Conservation (phyloP, 306 rosid genomes). For the Cicer chorassanicum region DNA sequence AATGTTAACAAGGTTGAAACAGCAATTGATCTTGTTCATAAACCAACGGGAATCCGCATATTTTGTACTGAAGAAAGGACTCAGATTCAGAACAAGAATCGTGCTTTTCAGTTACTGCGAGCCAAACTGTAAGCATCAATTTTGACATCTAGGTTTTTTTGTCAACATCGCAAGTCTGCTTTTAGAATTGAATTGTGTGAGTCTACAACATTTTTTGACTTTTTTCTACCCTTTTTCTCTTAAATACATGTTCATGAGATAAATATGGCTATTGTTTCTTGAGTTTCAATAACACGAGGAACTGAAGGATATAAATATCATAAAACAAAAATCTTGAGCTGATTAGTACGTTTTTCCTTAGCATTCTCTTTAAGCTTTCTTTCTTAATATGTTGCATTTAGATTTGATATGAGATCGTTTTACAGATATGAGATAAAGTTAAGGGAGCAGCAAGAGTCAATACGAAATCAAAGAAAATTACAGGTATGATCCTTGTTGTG, state of each 20-base stretch:
- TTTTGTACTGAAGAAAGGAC: constrained; percentile 98
- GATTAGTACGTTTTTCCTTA: constrained; percentile 10
- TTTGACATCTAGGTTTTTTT: constrained; percentile 16
- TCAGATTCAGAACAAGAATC: constrained; percentile 81
- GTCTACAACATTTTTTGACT: constrained; percentile 5
- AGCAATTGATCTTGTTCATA: constrained; percentile 92
- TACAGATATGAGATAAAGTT: constrained; percentile 88
- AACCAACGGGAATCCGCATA: constrained; percentile 97
- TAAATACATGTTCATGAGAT: constrained; percentile 30
- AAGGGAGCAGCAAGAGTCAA: constrained; percentile 87
- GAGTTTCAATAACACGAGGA: constrained; percentile 40
- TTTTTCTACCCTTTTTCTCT: not conserved
- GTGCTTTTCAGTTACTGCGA: constrained; percentile 91
- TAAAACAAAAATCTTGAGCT: constrained; percentile 30
- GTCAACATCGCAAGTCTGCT: constrained; percentile 21
- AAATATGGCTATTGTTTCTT: constrained; percentile 29
- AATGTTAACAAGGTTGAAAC: constrained; percentile 99
- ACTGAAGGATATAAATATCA: constrained; percentile 35
- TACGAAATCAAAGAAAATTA: constrained; percentile 77
- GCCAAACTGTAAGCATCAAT: constrained; percentile 83
- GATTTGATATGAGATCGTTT: constrained; percentile 42
- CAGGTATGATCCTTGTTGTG: constrained; percentile 63
- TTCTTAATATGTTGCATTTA: constrained; percentile 34
- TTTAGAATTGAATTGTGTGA: constrained; percentile 31
- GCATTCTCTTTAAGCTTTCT: constrained; percentile 33